Evolutionary conservation across 1,139 yeast species (phyloP), one percentile per base, ranked within the genome.

Genomic region (Blastobotrys buckinghamii): DNA sequence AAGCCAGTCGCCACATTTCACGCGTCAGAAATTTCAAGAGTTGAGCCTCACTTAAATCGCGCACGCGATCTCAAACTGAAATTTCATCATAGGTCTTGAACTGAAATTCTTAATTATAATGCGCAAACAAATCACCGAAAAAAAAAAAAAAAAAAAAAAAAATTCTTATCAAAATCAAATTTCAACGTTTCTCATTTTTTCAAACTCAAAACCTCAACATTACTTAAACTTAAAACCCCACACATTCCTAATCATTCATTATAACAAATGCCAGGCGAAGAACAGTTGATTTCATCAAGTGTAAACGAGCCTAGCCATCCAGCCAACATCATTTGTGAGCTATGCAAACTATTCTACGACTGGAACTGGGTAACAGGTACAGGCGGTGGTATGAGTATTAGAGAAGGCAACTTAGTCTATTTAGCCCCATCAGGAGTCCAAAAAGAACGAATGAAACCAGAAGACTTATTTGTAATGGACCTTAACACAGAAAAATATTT

Each of bases 401-500:
- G 84, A 54, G 80, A 83, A 46, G 76, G 66, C 2, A 74, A 79
- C 50, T 62, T 72, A 37, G 80, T 87, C 17, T 90, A 78, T 63
- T 76, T 90, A 42, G 95, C 97, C 0, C 97, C 97, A 2, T 86
- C 96, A 8, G 97, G 97, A 1, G 95, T 90, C 7, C 97, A 90
- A 64, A 90, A 90, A 68, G 97, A 90, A 66, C 73, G 90, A 55
- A 81, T 90, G 76, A 70, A 75, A 46, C 95, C 96, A 1, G 76
- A 78, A 60, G 89, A 90, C 63, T 76, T 90, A 79, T 88, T 87
- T 65, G 88, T 88, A 15, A 82, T 83, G 69, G 81, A 82, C 53
- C 65, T 74, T 19, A 72, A 74, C 8, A 71, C 76, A n/a, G 71
- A 74, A 45, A 73, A 74, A 47, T 79, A 84, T 51, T 58, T 85